These are phyloP conservation scores for Stachybotrys chartarum DNA, from an alignment of 2,329 filamentous ascomycete species.

Conservation along the genomic window DNA sequence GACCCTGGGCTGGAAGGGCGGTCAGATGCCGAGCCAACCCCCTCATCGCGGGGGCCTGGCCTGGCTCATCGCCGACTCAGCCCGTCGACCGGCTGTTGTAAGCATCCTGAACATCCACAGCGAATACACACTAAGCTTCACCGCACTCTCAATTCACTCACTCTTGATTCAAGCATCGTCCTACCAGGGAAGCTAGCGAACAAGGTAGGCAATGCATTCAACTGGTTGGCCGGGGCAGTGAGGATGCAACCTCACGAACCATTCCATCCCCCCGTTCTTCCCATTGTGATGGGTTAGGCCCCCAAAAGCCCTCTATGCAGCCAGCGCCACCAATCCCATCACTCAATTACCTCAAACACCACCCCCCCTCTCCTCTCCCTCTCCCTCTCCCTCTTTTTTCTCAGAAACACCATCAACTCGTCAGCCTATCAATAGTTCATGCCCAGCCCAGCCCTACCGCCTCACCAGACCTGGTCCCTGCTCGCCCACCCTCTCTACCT, in stretches of 20 bases:
- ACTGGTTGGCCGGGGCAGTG: no score
- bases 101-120: not conserved
- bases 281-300: no score
- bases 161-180: no score
- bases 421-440: not conserved
- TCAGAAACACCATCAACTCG: not conserved
- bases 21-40: not conserved
- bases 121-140: not conserved
- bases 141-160: not conserved
- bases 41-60: not conserved
- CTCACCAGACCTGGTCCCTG: not conserved
- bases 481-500: not conserved
- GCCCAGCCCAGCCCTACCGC: not conserved
- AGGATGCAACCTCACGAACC: not conserved
- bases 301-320: not conserved
- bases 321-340: not conserved
- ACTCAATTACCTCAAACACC: not conserved
- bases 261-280: not conserved
- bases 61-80: not conserved
- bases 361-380: not conserved
- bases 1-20: not conserved
- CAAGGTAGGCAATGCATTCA: no score
- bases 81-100: not conserved
- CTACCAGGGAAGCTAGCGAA: no score
- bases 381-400: not conserved